Conservation (phyloP, 2,329 filamentous ascomycete species). For the Aureobasidium sp. region DNA sequence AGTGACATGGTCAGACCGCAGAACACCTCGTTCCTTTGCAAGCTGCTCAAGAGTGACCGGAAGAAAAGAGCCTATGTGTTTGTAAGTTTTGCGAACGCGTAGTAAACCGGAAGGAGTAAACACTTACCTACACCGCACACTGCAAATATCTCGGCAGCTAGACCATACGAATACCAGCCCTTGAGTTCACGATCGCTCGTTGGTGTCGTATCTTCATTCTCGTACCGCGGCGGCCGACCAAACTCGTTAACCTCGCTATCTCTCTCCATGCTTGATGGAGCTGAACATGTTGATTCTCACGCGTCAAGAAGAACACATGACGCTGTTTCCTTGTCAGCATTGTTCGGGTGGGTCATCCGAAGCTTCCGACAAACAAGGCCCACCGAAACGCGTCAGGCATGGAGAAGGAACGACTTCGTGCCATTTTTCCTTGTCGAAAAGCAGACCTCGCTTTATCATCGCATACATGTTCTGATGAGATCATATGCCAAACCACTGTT, state of each 20-base stretch:
- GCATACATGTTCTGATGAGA: too few relatives aligned
- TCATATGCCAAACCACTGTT: too few relatives aligned
- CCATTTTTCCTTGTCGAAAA: not conserved
- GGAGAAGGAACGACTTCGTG: not conserved
- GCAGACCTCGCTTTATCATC: not conserved
- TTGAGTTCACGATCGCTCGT: constrained; percentile 16
- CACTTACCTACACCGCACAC: constrained; percentile 72
- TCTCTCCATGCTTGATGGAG: constrained; percentile 1
- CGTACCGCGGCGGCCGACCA: not conserved
- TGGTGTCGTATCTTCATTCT: constrained; percentile 10
- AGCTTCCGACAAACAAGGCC: constrained; percentile 9
- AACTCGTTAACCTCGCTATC: not conserved
- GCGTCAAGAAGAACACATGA: not conserved
- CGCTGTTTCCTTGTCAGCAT: constrained; percentile 10
- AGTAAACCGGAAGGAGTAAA: constrained; percentile 9
- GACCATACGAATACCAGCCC: constrained; percentile 17
- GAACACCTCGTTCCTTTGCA: constrained; percentile 78
- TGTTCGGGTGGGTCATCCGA: constrained; percentile 13
- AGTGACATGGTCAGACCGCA: constrained; percentile 65
- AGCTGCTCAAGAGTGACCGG: constrained; percentile 87
- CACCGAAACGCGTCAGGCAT: constrained; percentile 8
- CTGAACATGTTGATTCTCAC: not conserved
- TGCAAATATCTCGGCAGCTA: constrained; percentile 93
- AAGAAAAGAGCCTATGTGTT: constrained; percentile 68
- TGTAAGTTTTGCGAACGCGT: constrained; percentile 18